Evolutionary conservation across 2,329 filamentous ascomycete species (phyloP).

Genomic region (Thermomyces lanuginosus): DNA sequence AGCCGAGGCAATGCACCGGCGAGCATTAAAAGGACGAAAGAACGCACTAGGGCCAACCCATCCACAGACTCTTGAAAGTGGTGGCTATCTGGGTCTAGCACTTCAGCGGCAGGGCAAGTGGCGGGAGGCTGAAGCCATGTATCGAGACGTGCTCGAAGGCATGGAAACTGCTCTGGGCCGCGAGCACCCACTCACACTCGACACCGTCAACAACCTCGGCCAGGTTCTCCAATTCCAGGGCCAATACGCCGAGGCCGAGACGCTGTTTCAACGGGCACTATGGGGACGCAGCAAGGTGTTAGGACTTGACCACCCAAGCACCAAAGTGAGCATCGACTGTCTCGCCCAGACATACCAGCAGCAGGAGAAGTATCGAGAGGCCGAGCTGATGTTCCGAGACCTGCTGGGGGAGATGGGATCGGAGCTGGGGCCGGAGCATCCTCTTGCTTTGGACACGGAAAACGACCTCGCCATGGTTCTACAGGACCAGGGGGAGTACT

Average conservation of each 20-base stretch:
- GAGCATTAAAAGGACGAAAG: not conserved
- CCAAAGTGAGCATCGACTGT: too few relatives aligned
- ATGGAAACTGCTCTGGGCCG: not conserved
- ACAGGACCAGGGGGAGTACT: not conserved
- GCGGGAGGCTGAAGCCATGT: slow-evolving; percentile 2
- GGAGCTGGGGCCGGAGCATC: not conserved
- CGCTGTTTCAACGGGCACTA: not conserved
- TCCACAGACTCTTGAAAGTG: slow-evolving; percentile 1
- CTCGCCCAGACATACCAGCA: too few relatives aligned
- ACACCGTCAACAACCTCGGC: not conserved
- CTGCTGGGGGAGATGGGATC: not conserved
- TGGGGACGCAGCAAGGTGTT: not conserved
- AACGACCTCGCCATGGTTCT: slow-evolving; percentile 1
- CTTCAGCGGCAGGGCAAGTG: not conserved
- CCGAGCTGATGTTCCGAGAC: not conserved
- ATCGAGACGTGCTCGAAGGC: not conserved
- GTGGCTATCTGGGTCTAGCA: not conserved
- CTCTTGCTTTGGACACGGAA: not conserved
- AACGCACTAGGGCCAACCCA: slow-evolving; percentile 1
- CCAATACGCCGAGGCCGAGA: slow-evolving; percentile 1
- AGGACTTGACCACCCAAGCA: slow-evolving; percentile 1
- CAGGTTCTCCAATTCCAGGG: not conserved
- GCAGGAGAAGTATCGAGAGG: not conserved
- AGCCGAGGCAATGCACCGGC: not conserved
- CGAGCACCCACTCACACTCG: slow-evolving; percentile 1